These are phyloP conservation scores for Hygrophila difformis DNA, from an alignment of 257 asterid species.

Conservation along the genomic window DNA sequence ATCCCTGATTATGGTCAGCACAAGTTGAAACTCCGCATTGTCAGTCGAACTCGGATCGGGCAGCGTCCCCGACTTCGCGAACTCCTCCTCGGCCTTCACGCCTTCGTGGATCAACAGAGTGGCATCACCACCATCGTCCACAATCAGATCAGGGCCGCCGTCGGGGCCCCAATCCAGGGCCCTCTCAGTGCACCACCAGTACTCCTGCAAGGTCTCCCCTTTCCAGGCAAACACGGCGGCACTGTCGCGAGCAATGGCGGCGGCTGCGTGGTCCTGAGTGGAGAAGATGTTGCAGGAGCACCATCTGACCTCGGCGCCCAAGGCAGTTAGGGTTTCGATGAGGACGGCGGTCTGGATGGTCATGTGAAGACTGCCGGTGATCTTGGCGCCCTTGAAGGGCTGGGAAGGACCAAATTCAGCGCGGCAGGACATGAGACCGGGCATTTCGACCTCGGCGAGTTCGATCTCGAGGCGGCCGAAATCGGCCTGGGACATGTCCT, in stretches of 20 bases:
- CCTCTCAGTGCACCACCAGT: conserved; percentile 28
- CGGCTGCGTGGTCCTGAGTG: conserved; percentile 27
- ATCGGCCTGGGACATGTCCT: conserved; percentile 24
- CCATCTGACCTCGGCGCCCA: conserved; percentile 24
- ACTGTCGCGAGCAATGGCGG: conserved; percentile 23
- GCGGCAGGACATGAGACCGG: conserved; percentile 24
- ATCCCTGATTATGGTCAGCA: conserved; percentile 18
- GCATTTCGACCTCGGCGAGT: conserved; percentile 22
- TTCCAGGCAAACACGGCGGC: conserved; percentile 25
- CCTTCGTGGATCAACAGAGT: conserved; percentile 24
- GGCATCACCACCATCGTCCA: conserved; percentile 28
- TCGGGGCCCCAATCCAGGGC: conserved; percentile 26
- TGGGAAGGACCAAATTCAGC: conserved; percentile 18
- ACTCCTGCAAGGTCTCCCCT: conserved; percentile 25
- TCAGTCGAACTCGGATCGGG: conserved; percentile 23
- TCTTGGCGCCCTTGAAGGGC: conserved; percentile 25
- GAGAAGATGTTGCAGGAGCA: conserved; percentile 22
- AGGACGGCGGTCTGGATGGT: conserved; percentile 27
- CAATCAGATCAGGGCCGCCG: conserved; percentile 25
- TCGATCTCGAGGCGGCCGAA: conserved; percentile 21
- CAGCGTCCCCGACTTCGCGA: conserved; percentile 12
- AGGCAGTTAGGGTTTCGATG: conserved; percentile 20
- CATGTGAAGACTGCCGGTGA: conserved; percentile 26
- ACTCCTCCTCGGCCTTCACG: conserved; percentile 23
- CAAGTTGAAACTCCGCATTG: conserved; percentile 22